Conservation (phyloP, 768 basidiomycete genomes). For the Kwoniella bestiolae region DNA sequence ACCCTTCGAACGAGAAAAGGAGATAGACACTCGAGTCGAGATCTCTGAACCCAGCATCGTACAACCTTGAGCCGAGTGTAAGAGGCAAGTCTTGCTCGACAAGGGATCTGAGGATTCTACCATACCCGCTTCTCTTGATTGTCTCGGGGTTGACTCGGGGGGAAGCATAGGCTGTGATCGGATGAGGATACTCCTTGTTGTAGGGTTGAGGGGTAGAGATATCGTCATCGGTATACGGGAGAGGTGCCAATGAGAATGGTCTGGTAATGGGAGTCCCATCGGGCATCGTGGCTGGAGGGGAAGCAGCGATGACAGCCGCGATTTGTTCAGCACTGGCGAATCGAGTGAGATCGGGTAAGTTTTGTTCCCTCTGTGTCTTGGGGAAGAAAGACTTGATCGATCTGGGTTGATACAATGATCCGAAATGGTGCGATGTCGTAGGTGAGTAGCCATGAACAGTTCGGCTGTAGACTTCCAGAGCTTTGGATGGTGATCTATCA, state of each 20-base stretch:
- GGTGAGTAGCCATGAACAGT: too few relatives aligned
- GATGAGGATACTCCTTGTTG: constrained; percentile 49
- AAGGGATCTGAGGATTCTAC: constrained; percentile 23
- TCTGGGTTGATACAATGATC: too few relatives aligned
- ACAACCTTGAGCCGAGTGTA: constrained; percentile 40
- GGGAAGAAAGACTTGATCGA: too few relatives aligned
- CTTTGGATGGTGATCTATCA: too few relatives aligned
- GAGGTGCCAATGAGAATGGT: constrained; percentile 34
- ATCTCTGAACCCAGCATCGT: constrained; percentile 25
- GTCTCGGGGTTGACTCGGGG: constrained; percentile 42
- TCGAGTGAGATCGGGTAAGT: constrained; percentile 16
- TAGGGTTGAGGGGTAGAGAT: constrained; percentile 45
- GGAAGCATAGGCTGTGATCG: constrained; percentile 48
- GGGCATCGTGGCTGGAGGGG: neutral
- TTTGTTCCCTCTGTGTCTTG: neutral
- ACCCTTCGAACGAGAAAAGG: constrained; percentile 17
- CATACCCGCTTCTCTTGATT: constrained; percentile 30
- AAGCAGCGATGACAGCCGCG: constrained; percentile 10
- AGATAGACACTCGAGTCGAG: constrained; percentile 26
- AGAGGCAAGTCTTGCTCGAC: constrained; percentile 25
- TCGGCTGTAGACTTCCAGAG: too few relatives aligned
- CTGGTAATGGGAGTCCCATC: constrained; percentile 28
- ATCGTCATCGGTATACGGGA: constrained; percentile 36
- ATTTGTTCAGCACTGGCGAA: constrained; percentile 9
- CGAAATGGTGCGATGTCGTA: too few relatives aligned